Evolutionary conservation across 2,329 filamentous ascomycete species (phyloP).

Genomic region (Xylariaceae sp.): DNA sequence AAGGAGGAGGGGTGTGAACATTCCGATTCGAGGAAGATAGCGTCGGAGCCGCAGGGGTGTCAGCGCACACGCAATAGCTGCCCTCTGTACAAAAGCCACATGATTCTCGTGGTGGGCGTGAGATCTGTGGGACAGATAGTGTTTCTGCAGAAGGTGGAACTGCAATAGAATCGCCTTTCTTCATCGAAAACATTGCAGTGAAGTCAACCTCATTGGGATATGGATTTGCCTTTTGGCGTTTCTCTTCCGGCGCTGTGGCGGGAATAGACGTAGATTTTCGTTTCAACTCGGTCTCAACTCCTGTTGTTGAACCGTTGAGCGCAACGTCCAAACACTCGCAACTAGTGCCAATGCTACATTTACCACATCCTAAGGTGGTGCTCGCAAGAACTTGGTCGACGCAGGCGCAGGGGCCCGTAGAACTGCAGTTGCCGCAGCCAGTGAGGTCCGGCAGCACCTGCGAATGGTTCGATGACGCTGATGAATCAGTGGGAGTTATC

Average conservation of each 20-base stretch:
- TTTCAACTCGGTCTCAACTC: slow-evolving; percentile 42
- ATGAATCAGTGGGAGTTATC: slow-evolving; percentile 47
- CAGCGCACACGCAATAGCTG: slow-evolving; percentile 77
- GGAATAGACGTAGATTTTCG: slow-evolving; percentile 44
- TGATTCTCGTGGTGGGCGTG: slow-evolving; percentile 53
- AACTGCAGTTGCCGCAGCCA: slow-evolving; percentile 53
- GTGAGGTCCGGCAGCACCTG: slow-evolving; percentile 31
- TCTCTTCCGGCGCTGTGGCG: slow-evolving; percentile 42
- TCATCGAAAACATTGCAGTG: slow-evolving; percentile 55
- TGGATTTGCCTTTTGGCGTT: slow-evolving; percentile 49
- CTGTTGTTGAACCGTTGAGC: slow-evolving; percentile 33
- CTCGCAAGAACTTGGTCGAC: slow-evolving; percentile 53
- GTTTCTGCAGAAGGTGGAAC: slow-evolving; percentile 29
- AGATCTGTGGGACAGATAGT: slow-evolving; percentile 20
- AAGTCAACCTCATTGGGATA: slow-evolving; percentile 66
- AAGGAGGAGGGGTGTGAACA: slow-evolving; percentile 53
- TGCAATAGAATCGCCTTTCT: slow-evolving; percentile 37
- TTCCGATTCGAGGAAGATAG: slow-evolving; percentile 42
- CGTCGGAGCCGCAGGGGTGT: slow-evolving; percentile 40
- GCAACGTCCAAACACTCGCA: slow-evolving; percentile 57
- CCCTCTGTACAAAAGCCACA: slow-evolving; percentile 82
- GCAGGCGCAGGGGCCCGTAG: slow-evolving; percentile 51
- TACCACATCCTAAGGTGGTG: slow-evolving; percentile 56
- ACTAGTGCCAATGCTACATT: slow-evolving; percentile 56
- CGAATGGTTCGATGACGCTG: slow-evolving; percentile 28